Conservation (phyloP, 495 filamentous ascomycete genomes). For the Trichoderma erinaceum region DNA sequence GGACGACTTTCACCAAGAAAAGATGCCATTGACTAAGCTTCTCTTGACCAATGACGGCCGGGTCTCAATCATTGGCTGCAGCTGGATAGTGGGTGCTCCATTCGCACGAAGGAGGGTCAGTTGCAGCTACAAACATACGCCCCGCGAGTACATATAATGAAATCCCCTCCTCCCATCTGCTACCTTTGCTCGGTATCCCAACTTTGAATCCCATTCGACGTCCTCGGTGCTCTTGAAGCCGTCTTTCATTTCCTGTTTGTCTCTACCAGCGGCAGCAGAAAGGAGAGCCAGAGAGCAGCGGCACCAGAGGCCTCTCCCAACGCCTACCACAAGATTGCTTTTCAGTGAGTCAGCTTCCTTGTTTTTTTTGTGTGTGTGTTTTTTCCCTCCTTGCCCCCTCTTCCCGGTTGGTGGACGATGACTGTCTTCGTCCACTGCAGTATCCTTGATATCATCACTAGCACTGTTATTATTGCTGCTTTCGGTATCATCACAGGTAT, state of each 20-base stretch:
- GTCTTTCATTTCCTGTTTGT: conserved; percentile 1
- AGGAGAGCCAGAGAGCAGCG: conserved; percentile 1
- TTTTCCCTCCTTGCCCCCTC: neutral
- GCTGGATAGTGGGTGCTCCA: too few species aligned
- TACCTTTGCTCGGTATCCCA: neutral
- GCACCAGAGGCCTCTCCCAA: neutral
- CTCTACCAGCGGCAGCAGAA: neutral
- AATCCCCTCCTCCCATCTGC: neutral
- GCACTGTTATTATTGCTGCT: neutral
- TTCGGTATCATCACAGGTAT: neutral
- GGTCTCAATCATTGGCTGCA: too few species aligned
- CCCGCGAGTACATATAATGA: conserved; percentile 11
- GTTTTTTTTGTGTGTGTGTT: neutral
- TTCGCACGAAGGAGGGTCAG: too few species aligned
- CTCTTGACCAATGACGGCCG: too few species aligned
- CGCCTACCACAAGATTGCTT: neutral
- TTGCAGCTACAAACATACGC: too few species aligned
- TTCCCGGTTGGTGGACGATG: neutral
- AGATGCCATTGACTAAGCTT: too few species aligned
- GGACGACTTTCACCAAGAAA: too few species aligned
- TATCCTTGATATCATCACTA: neutral
- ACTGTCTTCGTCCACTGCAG: neutral
- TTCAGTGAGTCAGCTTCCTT: conserved; percentile 5
- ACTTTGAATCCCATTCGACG: conserved; percentile 2
- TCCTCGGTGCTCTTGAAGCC: neutral